Base-by-base conservation (phyloP, 345 rosid species). In the Hibiscus mutabilis region DNA sequence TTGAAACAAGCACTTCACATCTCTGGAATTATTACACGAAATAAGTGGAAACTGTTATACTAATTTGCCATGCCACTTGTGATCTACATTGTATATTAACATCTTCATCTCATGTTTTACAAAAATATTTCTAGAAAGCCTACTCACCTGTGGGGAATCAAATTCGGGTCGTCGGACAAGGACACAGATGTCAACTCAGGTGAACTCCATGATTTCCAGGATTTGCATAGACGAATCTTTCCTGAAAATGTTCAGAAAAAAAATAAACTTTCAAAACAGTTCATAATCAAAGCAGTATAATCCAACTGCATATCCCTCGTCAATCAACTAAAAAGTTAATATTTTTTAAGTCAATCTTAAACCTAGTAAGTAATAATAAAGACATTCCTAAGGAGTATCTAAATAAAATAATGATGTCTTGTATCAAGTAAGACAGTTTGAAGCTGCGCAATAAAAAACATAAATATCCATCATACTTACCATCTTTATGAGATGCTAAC, bases 181-280 rank as follows among this genome's bases (percentile, higher is more conserved):
- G 89, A 87, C 21, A 93, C 92, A 6, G 82, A 90, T 66, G 90
- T 83, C 80, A 93, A 84, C 82, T 90, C 90, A 5, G 98, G 97
- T 35, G 90, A 84, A 82, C 79, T 87, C 91, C 91, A 85, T 16
- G 87, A 76, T 77, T 80, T 83, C 93, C 98, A 85, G 0, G 90
- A 84, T 84, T 86, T 93, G 85, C 88, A 86, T 57, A 86, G 69
- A 16, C 83, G 88, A 74, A 93, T 55, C 60, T 78, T 84, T 75
- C 98, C 98, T 93, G 84, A 69, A 74, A 47, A 72, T 0, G 4
- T 42, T 42, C 14, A 42, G 46, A 42, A 21, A 10, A 27, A n/a
- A 42, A 29, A 42, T 5, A 42, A 42, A 64, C 3, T 21, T 13
- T 65, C 35, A 44, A 65, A 15, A 16, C 1, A 27, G 25, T 27